Evolutionary conservation across 31 red algal genomes (phyloP).

Genomic region (Porphyra umbilicalis): DNA sequence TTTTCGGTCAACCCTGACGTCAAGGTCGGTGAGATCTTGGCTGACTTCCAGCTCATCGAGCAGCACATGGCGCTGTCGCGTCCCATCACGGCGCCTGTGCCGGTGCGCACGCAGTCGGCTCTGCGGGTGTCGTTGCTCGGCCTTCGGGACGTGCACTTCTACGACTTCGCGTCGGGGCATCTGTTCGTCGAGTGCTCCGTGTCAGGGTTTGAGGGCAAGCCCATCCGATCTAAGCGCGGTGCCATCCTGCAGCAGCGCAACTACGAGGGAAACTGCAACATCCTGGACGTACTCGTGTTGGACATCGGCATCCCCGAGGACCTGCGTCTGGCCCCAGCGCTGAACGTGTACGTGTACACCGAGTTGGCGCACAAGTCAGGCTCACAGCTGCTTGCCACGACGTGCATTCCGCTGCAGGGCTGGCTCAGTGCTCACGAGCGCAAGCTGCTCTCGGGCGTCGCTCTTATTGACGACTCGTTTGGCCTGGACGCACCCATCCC

Average conservation of each 20-base stretch:
- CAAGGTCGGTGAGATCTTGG: conserved; percentile 76
- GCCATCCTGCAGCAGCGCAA: conserved; percentile 69
- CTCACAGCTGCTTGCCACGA: conserved; percentile 46
- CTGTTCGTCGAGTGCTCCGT: conserved; percentile 61
- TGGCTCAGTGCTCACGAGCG: conserved; percentile 73
- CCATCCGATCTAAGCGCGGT: conserved; percentile 46
- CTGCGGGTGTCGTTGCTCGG: conserved; percentile 77
- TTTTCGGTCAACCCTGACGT: conserved; percentile 90
- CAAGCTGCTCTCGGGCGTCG: conserved; percentile 49
- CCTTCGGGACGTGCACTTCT: conserved; percentile 65
- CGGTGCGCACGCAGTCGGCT: conserved; percentile 28
- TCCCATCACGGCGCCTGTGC: conserved; percentile 30
- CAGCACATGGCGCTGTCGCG: conserved; percentile 40
- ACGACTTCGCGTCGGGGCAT: conserved; percentile 54
- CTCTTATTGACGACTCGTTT: conserved; percentile 72
- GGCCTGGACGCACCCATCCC: conserved; percentile 67
- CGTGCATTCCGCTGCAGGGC: conserved; percentile 59
- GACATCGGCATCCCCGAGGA: conserved; percentile 73
- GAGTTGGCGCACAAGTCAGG: conserved; percentile 40
- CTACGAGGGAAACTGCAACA: conserved; percentile 77
- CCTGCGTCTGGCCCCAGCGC: conserved; percentile 52
- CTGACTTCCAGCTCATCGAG: conserved; percentile 88
- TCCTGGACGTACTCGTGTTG: conserved; percentile 63
- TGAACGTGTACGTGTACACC: conserved; percentile 69
- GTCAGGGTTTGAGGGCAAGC: conserved; percentile 33